Evolutionary conservation across 2,329 filamentous ascomycete genomes (phyloP).

Genomic region (Geoglossum cookeanum): DNA sequence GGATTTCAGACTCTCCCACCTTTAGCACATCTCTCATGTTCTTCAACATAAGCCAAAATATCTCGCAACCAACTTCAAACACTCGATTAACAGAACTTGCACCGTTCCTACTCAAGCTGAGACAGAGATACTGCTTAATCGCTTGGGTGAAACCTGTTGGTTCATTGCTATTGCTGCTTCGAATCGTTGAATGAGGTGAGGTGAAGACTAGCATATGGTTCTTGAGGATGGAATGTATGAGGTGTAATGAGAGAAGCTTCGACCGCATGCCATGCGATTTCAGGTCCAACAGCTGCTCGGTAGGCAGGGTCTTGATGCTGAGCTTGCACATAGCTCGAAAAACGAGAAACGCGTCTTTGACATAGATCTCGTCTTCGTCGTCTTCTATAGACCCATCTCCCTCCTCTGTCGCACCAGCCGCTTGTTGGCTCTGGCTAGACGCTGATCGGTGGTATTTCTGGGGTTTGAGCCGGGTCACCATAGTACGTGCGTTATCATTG

Average conservation of each 20-base stretch:
- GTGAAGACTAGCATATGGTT: slow-evolving; percentile 85
- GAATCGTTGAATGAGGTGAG: slow-evolving; percentile 80
- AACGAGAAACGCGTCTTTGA: slow-evolving; percentile 90
- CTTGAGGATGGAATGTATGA: slow-evolving; percentile 87
- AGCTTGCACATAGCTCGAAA: slow-evolving; percentile 96
- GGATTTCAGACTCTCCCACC: slow-evolving; percentile 30
- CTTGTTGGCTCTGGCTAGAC: slow-evolving; percentile 21
- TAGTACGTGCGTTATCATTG: slow-evolving; percentile 46
- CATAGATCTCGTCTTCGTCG: slow-evolving; percentile 85
- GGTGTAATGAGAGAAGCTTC: slow-evolving; percentile 83
- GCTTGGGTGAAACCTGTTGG: slow-evolving; percentile 84
- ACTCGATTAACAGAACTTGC: slow-evolving; percentile 81
- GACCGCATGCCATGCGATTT: slow-evolving; percentile 94
- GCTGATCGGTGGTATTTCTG: slow-evolving; percentile 24
- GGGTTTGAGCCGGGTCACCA: slow-evolving; percentile 37
- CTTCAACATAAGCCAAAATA: slow-evolving; percentile 95
- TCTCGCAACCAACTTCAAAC: slow-evolving; percentile 90
- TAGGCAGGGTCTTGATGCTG: slow-evolving; percentile 74
- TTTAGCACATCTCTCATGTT: slow-evolving; percentile 88
- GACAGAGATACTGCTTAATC: slow-evolving; percentile 88
- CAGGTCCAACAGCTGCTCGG: slow-evolving; percentile 82
- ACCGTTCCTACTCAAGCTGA: slow-evolving; percentile 87
- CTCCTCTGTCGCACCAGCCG: slow-evolving; percentile 16
- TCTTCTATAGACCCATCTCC: slow-evolving; percentile 26
- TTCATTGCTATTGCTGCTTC: slow-evolving; percentile 72